Base-by-base conservation (phyloP, 192 early-diverging fungal species). In the Gamsiella multidivaricata region DNA sequence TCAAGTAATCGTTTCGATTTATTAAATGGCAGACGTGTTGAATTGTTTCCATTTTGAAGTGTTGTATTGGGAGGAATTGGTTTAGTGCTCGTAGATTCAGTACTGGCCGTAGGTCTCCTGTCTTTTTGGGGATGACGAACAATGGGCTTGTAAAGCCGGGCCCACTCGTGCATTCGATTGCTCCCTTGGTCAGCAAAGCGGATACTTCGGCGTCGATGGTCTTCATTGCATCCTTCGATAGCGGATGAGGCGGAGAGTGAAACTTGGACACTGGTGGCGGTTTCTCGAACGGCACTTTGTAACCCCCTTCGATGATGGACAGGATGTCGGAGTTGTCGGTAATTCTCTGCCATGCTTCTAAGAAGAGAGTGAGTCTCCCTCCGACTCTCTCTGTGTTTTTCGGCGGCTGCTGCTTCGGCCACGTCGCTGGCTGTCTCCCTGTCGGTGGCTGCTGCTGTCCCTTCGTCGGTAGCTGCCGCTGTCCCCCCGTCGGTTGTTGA, bases 61-160 rank as follows among this genome's bases (percentile, higher is more conserved):
- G 52, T 20, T 34, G 7, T 6, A 22, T 36, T 33, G 25, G 28
- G 6, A 80, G 50, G 23, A 41, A 80, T 25, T 55, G 55, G 63
- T 80, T 80, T 22, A 80, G 50, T 0, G 76, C 57, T 17, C 52
- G 7, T 0, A 80, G 62, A 22, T 70, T 70, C 18, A 80, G 76
- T 0, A 80, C 67, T 53, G 68, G 62, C 0, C 66, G 14, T 5
- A 67, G 39, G 15, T 64, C 65, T 17, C 74, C 61, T 34, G 65
- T 79, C 49, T 79, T 79, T 61, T 79, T 79, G 37, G 61, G 17
- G 17, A 69, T 69, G 20, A 54, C 64, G 65, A 79, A 79, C 1
- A 69, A 18, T 5, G 37, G 52, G 31, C 53, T 69, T 3, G 26
- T 50, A 47, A 53, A 54, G 23, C 65, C 65, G 36, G 37, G 42